Evolutionary conservation across 805 yeast genomes (phyloP), one percentile per base, ranked within the genome.

Genomic region (Candida boleticola): DNA sequence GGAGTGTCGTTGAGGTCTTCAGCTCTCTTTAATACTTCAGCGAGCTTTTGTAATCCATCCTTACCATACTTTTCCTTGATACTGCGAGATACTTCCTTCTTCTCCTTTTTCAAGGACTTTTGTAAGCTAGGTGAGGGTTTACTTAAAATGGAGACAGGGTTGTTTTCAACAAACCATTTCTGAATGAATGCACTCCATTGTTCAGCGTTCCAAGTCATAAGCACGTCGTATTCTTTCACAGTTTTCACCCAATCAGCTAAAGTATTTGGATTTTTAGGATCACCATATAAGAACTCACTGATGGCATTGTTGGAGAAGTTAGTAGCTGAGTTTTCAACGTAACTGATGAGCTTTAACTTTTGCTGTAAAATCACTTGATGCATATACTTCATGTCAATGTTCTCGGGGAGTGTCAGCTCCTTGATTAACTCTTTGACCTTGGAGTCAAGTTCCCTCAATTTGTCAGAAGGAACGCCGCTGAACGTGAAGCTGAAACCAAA

Each of bases 231-330:
- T 47, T 85, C 93, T 7, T 62, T 52, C 39, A 87, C 63, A 39
- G 75, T 71, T 45, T 76, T 73, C 19, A 79, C 49, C 73, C 84
- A 77, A n/a, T 61, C 59, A 2, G 66, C 61, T 44, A 92, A 66
- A 41, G 81, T 80, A 5, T 75, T 60, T 1, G 86, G 86, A 43
- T 79, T 80, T 31, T 16, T 19, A 2, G 60, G 52, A 36, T 79
- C 69, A 37, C 97, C 96, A 55, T 92, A 93, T 7, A 89, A 56
- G 60, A 89, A 92, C 52, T 88, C 95, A 29, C 73, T 73, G 39
- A 89, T 84, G 5, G 89, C 89, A 45, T 82, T 70, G 34, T 76
- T 77, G 0, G 89, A 75, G 40, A 89, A 68, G 4, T 72, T 66
- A 20, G 76, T 76, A 3, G 90, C 74, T 18, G 79, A 76, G 45